Conservation (phyloP, 345 rosid species). For the Abelmoschus esculentus region DNA sequence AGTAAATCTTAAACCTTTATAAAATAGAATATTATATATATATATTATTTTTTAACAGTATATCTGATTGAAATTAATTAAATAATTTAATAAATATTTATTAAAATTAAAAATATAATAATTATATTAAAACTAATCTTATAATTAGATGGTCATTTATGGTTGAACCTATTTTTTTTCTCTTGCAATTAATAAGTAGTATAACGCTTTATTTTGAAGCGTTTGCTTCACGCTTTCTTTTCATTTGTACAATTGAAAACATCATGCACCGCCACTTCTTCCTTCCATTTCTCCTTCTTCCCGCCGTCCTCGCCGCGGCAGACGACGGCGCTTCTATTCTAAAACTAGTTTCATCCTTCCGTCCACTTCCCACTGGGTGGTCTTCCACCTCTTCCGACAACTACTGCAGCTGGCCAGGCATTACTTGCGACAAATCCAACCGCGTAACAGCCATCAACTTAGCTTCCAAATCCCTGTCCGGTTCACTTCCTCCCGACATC, state of each 20-base stretch:
- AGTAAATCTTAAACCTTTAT: too few species aligned
- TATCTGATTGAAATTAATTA: too few species aligned
- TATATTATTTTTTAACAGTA: too few species aligned
- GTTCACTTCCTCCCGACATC: conserved; percentile 42
- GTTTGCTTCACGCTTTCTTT: background rate
- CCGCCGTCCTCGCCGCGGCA: conserved; percentile 22
- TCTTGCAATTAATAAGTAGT: too few species aligned
- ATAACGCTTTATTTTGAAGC: background rate
- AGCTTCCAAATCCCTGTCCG: conserved; percentile 28
- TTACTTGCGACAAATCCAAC: conserved; percentile 29
- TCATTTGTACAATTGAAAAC: background rate
- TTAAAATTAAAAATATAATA: too few species aligned
- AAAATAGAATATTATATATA: too few species aligned
- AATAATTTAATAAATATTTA: too few species aligned
- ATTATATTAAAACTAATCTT: too few species aligned
- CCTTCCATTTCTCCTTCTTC: conserved; percentile 12
- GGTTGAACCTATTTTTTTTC: too few species aligned
- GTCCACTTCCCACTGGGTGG: conserved; percentile 51
- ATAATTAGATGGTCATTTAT: too few species aligned
- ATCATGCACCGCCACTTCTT: background rate
- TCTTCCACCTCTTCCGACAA: conserved; percentile 27
- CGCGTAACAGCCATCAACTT: conserved; percentile 45
- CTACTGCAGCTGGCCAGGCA: conserved; percentile 54
- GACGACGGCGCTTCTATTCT: conserved; percentile 50
- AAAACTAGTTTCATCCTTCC: conserved; percentile 36